Evolutionary conservation across 2,329 filamentous ascomycete species (phyloP).

Genomic region (Phaeosphaeria sp.): DNA sequence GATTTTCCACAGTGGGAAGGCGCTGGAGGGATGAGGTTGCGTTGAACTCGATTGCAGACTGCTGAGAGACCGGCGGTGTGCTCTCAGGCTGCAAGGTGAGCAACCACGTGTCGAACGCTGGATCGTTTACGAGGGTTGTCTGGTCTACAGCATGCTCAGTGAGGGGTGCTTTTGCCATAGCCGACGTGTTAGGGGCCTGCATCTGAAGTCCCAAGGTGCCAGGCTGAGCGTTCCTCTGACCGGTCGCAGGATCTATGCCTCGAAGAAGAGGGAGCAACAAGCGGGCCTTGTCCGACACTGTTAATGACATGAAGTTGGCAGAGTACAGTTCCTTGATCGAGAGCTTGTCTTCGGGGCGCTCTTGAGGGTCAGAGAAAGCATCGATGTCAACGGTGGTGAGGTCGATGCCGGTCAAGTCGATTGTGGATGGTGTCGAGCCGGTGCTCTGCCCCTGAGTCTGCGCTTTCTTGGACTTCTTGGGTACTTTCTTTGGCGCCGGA

Average conservation of each 20-base stretch:
- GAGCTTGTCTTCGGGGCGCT: not conserved
- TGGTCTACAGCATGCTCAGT: not conserved
- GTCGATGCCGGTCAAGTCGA: not conserved
- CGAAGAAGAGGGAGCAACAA: constrained; percentile 26
- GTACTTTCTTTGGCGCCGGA: not conserved
- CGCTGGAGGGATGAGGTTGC: too few species aligned
- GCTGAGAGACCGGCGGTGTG: too few species aligned
- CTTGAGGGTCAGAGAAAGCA: not conserved
- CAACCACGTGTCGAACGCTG: too few species aligned
- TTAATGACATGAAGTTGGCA: constrained; percentile 14
- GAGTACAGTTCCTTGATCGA: constrained; percentile 16
- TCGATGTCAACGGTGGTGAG: not conserved
- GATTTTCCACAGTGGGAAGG: too few species aligned
- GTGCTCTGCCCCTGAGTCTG: too few species aligned
- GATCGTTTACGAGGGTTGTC: not conserved
- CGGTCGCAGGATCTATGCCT: constrained; percentile 22
- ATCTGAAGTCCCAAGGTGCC: not conserved
- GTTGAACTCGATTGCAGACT: too few species aligned
- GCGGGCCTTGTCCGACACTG: constrained; percentile 20
- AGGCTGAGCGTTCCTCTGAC: not conserved
- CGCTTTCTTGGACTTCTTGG: not conserved
- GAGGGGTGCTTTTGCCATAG: not conserved
- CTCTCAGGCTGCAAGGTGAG: too few species aligned
- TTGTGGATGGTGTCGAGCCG: too few species aligned
- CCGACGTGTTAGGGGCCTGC: not conserved